Evolutionary conservation across 2,329 filamentous ascomycete genomes (phyloP), one percentile per base, ranked within the genome.

Genomic region (Sphaerulina musiva): DNA sequence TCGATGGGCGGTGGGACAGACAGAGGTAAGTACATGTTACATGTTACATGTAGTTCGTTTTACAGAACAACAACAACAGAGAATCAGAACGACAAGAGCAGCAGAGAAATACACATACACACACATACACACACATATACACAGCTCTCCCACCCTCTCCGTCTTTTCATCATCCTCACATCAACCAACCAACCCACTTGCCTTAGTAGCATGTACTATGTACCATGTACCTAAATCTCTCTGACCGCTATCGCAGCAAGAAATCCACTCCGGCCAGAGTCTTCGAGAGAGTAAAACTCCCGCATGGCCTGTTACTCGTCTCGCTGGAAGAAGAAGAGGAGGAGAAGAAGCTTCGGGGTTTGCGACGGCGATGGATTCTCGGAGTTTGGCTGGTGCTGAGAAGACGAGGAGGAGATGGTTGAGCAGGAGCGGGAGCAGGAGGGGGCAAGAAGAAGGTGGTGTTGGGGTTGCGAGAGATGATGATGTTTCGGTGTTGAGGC

Each of bases 1-100:
- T 17, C 54, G 62, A 14, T 67, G 64, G 65, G 57, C 58, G 8
- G 51, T 57, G 17, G 65, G 64, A 26, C 48, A 63, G 40, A 59
- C 62, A 48, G 65, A 67, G 48, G 64, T 67, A 63, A 46, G 59
- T 58, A 17, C 14, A 17, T 17, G 14, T 17, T 17, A 17, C 14
- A 17, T 17, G 14, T 17, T 17, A 17, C 14, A 17, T 17, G 14
- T 17, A 17, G 14, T 17, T 17, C 14, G 14, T 17, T 17, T 17
- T 17, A 1, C 14, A 17, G 1, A 17, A 17, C 14, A 17, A 17
- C 14, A 17, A 17, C 14, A 17, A 17, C 14, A 17, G 14, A 17
- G 14, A 17, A 17, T 1, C 1, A 17, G 14, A 17, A 17, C 14
- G 14, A 17, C 14, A 17, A 17, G 14, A 17, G 14, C 14, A 17